Evolutionary conservation across 2,329 filamentous ascomycete species (phyloP), one percentile per base, ranked within the genome.

Genomic region (Diplodia sapinea): DNA sequence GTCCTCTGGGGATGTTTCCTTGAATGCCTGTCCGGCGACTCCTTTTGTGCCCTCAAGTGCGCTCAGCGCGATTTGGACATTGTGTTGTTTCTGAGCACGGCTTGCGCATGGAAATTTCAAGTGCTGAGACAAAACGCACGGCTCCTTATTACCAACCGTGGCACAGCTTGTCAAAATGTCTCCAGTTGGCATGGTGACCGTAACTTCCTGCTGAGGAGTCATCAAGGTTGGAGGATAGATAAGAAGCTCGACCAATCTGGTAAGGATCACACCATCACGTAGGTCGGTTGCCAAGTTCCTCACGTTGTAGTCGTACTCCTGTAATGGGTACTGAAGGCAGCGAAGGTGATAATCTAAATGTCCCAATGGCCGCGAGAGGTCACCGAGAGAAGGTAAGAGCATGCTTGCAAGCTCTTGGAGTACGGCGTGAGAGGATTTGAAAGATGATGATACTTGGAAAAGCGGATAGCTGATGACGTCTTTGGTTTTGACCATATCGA

Each of bases 251-350:
- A 88, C 85, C 11, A 89, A 79, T 62, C 85, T 82, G 5, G 85
- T 85, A n/a, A 90, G 75, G 54, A 85, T 78, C 9, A 89, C 81
- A 1, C 88, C 88, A 72, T 89, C 85, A 40, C 88, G 83, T 26
- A 90, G 78, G 71, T 89, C 88, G 9, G 87, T 82, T 0, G 87
- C 88, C 29, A 90, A 79, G 70, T 89, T 89, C 9, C 80, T 78
- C 66, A 90, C 83, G 49, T 77, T 77, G 72, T 88, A 89, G 0
- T 80, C 77, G 70, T 86, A 86, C 74, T 90, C 88, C 69, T 88
- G 81, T 6, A 89, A 79, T 2, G 83, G 82, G 68, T 85, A 82
- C 72, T 90, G 88, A 8, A 81, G 76, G 72, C 87, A 83, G 3
- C 74, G 73, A 26, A 89, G 76, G n/a, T 80, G 80, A 74, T 87